phyloP scores from a whole-genome alignment of 768 basidiomycete genomes.

The Hortiboletus flavorubellus region DNA sequence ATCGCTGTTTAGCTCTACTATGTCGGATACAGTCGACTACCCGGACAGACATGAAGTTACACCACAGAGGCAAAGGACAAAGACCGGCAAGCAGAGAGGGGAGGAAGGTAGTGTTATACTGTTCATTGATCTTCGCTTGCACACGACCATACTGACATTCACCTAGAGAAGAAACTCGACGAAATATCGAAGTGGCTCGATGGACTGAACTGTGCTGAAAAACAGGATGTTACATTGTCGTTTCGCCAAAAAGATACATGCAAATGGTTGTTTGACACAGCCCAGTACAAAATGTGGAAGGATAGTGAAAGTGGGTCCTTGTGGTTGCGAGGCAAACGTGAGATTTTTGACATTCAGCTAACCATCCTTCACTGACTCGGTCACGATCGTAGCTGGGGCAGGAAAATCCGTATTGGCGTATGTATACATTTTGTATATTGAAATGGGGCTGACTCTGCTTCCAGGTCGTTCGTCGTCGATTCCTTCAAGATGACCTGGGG shows the following conservation, averaged over 20 bases:
- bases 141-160: not conserved
- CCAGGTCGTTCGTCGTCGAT: constrained; percentile 1
- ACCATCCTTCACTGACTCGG: not conserved
- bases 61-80: not conserved
- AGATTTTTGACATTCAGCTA: not conserved
- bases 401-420: constrained; percentile 10
- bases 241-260: constrained; percentile 1
- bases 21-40: too few species aligned
- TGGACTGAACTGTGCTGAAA: constrained; percentile 1
- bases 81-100: not conserved
- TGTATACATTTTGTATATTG: not conserved
- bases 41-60: not conserved
- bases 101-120: not conserved
- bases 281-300: constrained; percentile 2
- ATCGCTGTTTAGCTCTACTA: not conserved
- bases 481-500: not conserved
- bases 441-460: not conserved
- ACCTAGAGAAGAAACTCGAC: not conserved
- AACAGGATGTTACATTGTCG: not conserved
- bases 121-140: not conserved
- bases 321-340: constrained; percentile 9
- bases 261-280: constrained; percentile 1
- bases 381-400: not conserved
- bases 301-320: not conserved
- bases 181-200: constrained; percentile 3